Evolutionary conservation across 2,329 filamentous ascomycete genomes (phyloP), one percentile per base, ranked within the genome.

Genomic region (Ceratocystis huliohia): DNA sequence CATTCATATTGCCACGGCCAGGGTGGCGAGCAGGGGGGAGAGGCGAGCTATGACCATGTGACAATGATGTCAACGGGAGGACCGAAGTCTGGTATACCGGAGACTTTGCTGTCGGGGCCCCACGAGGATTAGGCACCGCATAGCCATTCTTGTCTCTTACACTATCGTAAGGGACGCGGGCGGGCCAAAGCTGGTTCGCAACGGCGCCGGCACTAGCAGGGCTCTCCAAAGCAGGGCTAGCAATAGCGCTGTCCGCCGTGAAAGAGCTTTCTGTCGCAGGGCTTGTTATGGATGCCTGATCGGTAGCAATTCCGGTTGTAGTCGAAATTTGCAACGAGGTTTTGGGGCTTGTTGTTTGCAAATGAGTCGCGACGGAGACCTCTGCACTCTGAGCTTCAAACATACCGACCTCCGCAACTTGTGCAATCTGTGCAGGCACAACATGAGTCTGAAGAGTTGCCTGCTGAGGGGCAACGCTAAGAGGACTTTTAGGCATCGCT

Each of bases 401-500:
- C 6, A 46, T 33, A 10, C 37, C 62, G 6, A 64, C 17, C 22
- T 46, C 46, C 20, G 28, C 50, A 30, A 37, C 25, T 41, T 41
- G 37, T 10, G 37, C 37, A 41, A 41, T 41, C 53, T 65, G 56
- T 15, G 53, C n/a, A 10, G 50, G 41, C 15, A 53, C 62, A 46
- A 65, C 37, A 8, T 59, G 45, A 6, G 28, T 62, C 59, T 68
- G 66, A 6, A 65, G 22, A 20, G 63, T 63, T 4, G 57, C 66
- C 30, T 59, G 30, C 20, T 62, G 57, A 20, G 66, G 57, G 7
- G 57, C 63, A 13, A 68, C n/a, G 6, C 62, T 45, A n/a, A 67
- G 50, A 20, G 65, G 65, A 15, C 65, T 67, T 53, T 64, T 64
- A 30, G 65, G 65, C 62, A 67, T 67, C 3, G 65, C 37, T 17